A percentile compares a stretch with the other conserved stretches of the same genome.
Evolutionary conservation across 2,329 filamentous ascomycete species (phyloP).

Genomic region (Mollisia scopiformis): DNA sequence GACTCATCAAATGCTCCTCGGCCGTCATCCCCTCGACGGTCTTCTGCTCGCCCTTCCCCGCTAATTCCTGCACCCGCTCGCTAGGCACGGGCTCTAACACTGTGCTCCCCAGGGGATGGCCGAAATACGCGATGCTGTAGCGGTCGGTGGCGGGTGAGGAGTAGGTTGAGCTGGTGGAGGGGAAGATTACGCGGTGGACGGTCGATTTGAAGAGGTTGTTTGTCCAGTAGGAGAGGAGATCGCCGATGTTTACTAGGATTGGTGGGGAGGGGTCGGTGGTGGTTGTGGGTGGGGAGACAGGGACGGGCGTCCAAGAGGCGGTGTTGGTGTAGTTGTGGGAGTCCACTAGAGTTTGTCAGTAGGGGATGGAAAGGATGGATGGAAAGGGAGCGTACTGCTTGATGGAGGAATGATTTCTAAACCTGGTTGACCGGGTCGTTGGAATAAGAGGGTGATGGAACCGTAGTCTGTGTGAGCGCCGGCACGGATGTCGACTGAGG

Average conservation of each 20-base stretch:
- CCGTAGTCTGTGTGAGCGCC: conserved; percentile 89
- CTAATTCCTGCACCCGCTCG: conserved; percentile 51
- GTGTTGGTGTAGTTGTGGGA: conserved; percentile 43
- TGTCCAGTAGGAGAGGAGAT: conserved; percentile 84
- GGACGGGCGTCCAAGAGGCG: conserved; percentile 62
- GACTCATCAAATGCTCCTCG: conserved; percentile 64
- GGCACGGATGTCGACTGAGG: conserved; percentile 72
- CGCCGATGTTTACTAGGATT: conserved; percentile 73
- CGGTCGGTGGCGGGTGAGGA: conserved; percentile 41
- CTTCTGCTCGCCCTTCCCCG: conserved; percentile 15
- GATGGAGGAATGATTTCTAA: conserved; percentile 75
- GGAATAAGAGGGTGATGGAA: conserved; percentile 77
- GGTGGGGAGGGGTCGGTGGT: conserved; percentile 65
- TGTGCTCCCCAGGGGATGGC: conserved; percentile 60
- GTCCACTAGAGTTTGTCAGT: no score
- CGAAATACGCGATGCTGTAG: conserved; percentile 72
- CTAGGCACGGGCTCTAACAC: conserved; percentile 63
- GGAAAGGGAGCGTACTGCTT: conserved; percentile 34
- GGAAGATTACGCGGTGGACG: conserved; percentile 85
- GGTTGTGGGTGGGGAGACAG: conserved; percentile 65
- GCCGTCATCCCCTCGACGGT: conserved; percentile 63
- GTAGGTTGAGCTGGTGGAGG: conserved; percentile 23
- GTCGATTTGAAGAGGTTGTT: conserved; percentile 85
- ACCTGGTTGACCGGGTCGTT: conserved; percentile 80
- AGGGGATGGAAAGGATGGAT: no score